These are phyloP conservation scores for Nakaseomyces bracarensis DNA, from an alignment of 1,139 yeast species.

Conservation along the genomic window DNA sequence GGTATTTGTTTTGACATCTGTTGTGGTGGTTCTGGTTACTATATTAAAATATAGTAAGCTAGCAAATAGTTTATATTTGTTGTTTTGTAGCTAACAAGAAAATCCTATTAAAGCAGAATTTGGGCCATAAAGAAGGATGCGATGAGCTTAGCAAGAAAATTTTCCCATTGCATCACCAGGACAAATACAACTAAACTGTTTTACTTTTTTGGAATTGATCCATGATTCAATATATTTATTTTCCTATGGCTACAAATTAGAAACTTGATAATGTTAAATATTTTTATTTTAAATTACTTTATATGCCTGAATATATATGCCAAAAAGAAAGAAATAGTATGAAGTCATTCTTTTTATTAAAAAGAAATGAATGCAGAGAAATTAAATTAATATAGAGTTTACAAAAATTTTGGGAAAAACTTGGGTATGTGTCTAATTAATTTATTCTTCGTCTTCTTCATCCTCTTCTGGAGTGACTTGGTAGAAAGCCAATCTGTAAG, in stretches of 20 bases:
- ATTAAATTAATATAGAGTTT: constrained; percentile 10
- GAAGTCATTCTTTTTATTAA: background rate
- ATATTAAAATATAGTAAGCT: no score
- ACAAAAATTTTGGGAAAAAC: constrained; percentile 1
- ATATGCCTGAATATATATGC: constrained; percentile 7
- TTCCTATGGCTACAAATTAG: no score
- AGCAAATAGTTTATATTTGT: no score
- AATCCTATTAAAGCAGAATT: no score
- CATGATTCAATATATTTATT: no score
- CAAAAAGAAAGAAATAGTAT: background rate
- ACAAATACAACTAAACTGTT: no score
- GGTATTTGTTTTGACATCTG: constrained; percentile 18
- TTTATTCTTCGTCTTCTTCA: constrained; percentile 60
- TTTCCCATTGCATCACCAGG: no score
- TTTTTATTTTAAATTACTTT: background rate
- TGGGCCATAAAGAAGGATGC: no score
- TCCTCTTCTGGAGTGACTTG: constrained; percentile 97
- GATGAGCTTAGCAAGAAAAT: no score
- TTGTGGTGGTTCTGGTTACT: no score
- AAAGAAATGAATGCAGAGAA: constrained; percentile 4
- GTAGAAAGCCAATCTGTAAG: constrained; percentile 98
- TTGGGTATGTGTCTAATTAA: constrained; percentile 13
- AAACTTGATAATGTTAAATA: background rate
- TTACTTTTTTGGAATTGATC: no score
- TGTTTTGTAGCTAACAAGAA: no score